A percentile compares a stretch with the other conserved stretches of the same genome.
Conservation (phyloP, 1,284 basidiomycete species). For the Ceratobasidium theobromae region DNA sequence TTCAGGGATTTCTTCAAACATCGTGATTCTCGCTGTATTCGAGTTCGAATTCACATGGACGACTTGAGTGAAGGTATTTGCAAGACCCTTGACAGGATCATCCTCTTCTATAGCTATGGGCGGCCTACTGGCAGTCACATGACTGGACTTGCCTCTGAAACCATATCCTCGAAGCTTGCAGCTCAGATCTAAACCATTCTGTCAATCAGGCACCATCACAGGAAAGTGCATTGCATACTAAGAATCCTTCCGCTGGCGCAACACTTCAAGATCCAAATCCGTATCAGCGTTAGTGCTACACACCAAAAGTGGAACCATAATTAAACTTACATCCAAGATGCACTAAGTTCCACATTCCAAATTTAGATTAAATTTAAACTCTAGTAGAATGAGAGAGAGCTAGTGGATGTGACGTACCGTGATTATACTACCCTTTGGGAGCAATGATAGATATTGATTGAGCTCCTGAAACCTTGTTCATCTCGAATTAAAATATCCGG, state of each 20-base stretch:
- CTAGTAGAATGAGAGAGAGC: no score
- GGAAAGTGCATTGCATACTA: neutral
- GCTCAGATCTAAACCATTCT: neutral
- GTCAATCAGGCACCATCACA: neutral
- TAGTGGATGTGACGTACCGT: neutral
- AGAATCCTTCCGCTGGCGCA: neutral
- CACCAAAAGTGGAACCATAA: neutral
- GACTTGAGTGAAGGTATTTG: neutral
- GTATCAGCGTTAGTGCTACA: neutral
- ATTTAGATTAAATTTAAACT: neutral
- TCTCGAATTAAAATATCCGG: neutral
- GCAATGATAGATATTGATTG: neutral
- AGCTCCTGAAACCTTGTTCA: neutral
- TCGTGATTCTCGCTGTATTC: neutral
- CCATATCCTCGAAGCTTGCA: neutral
- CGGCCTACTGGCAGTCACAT: no score
- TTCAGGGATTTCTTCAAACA: neutral
- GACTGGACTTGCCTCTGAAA: no score
- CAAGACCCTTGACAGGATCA: neutral
- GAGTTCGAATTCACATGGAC: neutral
- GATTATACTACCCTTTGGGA: neutral
- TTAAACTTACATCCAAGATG: neutral
- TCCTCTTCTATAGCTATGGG: neutral
- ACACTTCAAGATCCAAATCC: neutral
- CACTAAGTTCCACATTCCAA: neutral